Percentiles rank a stretch among this genome's conserved stretches.
phyloP scores from a whole-genome alignment of 192 early-diverging fungal species.

The Thamnidium elegans region DNA sequence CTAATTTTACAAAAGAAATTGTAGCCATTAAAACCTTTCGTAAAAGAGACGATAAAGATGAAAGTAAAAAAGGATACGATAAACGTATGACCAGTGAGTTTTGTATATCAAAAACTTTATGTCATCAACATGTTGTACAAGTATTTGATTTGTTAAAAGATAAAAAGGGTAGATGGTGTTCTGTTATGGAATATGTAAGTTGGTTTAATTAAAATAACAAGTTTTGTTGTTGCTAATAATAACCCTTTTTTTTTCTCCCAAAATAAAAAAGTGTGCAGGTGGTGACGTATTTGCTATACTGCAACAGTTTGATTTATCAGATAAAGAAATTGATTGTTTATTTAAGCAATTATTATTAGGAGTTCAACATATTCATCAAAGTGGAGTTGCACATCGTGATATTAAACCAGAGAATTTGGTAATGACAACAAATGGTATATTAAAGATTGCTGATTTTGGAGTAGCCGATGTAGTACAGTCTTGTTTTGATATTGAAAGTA shows the following conservation, averaged over 20 bases:
- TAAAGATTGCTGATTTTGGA: slow-evolving; percentile 99
- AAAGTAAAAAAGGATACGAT: slow-evolving; percentile 87
- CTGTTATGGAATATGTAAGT: slow-evolving; percentile 63
- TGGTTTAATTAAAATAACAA: neutral
- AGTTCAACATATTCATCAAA: slow-evolving; percentile 83
- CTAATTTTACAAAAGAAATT: slow-evolving; percentile 45
- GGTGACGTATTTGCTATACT: slow-evolving; percentile 90
- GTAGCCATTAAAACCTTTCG: slow-evolving; percentile 91
- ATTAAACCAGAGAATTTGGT: slow-evolving; percentile 87
- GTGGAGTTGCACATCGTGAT: slow-evolving; percentile 91
- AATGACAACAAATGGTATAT: slow-evolving; percentile 65
- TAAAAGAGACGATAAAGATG: slow-evolving; percentile 69
- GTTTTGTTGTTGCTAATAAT: neutral
- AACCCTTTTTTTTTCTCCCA: slow-evolving; percentile 13
- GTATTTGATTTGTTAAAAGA: slow-evolving; percentile 96
- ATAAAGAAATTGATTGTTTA: slow-evolving; percentile 85
- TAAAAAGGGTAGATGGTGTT: slow-evolving; percentile 80
- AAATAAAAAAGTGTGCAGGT: slow-evolving; percentile 75
- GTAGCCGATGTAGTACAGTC: slow-evolving; percentile 89
- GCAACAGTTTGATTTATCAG: slow-evolving; percentile 66
- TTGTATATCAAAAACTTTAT: slow-evolving; percentile 84
- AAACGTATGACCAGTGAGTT: slow-evolving; percentile 95
- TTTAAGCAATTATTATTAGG: slow-evolving; percentile 90
- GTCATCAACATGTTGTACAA: slow-evolving; percentile 85
- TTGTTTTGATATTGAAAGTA: slow-evolving; percentile 65